Percentiles rank a stretch among this genome's conserved stretches.
These are phyloP conservation scores for Diaporthe australafricana DNA, from an alignment of 2,329 filamentous ascomycete genomes.

Conservation along the genomic window DNA sequence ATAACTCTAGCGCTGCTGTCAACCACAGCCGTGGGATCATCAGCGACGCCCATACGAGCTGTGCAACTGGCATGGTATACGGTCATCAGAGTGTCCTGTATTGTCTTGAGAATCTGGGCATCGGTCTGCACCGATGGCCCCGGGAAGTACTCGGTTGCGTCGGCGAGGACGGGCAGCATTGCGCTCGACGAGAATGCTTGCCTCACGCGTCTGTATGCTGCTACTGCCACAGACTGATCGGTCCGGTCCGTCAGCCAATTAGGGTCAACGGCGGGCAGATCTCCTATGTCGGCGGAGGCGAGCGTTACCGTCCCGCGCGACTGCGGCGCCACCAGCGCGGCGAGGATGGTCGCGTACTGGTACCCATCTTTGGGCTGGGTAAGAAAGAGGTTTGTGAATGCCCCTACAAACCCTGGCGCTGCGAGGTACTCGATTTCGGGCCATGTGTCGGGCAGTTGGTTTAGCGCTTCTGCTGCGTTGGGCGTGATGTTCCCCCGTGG, in stretches of 20 bases:
- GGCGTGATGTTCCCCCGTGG: background rate
- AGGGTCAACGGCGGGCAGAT: constrained; percentile 50
- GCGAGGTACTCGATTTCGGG: constrained; percentile 22
- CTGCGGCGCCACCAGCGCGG: background rate
- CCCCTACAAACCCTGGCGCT: background rate
- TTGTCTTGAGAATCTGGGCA: constrained; percentile 47
- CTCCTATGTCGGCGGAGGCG: background rate
- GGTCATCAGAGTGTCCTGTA: constrained; percentile 42
- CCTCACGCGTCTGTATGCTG: constrained; percentile 38
- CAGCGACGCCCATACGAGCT: constrained; percentile 49
- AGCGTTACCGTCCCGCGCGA: constrained; percentile 14
- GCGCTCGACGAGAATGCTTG: background rate
- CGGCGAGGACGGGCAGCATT: constrained; percentile 37
- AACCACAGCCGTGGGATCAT: constrained; percentile 7
- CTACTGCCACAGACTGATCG: constrained; percentile 35
- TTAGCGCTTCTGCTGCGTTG: background rate
- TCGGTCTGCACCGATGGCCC: constrained; percentile 48
- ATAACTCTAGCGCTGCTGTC: background rate
- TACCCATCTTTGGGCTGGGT: background rate
- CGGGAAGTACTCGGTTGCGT: constrained; percentile 49
- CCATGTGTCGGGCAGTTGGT: constrained; percentile 11
- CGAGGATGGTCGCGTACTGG: constrained; percentile 6
- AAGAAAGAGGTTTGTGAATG: constrained; percentile 7
- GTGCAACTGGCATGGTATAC: constrained; percentile 49
- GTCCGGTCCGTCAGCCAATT: constrained; percentile 47